Conservation (phyloP, 805 yeast species). For the Priceomyces medius region DNA sequence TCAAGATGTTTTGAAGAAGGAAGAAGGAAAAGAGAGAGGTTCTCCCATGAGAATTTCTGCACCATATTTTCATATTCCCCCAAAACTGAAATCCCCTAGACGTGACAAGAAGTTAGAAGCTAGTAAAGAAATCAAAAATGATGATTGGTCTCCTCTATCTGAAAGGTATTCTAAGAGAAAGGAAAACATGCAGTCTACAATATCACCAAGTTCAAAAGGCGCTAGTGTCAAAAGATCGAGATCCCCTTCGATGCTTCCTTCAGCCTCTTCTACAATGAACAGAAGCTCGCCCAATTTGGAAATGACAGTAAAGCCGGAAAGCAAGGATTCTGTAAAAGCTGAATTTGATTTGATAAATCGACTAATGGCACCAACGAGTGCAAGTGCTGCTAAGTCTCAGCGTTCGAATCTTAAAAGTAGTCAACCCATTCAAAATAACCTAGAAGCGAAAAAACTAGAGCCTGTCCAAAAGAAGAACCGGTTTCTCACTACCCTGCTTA, state of each 20-base stretch:
- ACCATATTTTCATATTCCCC: neutral
- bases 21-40: conserved; percentile 1
- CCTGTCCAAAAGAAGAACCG: conserved; percentile 24
- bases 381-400: conserved; percentile 28
- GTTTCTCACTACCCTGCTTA: conserved; percentile 36
- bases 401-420: conserved; percentile 3
- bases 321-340: conserved; percentile 3
- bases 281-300: conserved; percentile 1
- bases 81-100: neutral
- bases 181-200: neutral
- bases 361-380: conserved; percentile 28
- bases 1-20: neutral
- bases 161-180: conserved; percentile 3
- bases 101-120: neutral
- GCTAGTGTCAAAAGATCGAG: conserved; percentile 6
- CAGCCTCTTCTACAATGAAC: conserved; percentile 10
- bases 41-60: neutral
- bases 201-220: neutral
- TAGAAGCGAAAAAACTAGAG: conserved; percentile 3
- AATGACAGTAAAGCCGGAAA: neutral
- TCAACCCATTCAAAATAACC: neutral
- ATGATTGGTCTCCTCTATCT: conserved; percentile 1
- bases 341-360: conserved; percentile 17
- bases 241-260: conserved; percentile 11
- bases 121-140: neutral